These are phyloP conservation scores for Leishmania tropica DNA, from an alignment of 208 protist species.

Conservation along the genomic window DNA sequence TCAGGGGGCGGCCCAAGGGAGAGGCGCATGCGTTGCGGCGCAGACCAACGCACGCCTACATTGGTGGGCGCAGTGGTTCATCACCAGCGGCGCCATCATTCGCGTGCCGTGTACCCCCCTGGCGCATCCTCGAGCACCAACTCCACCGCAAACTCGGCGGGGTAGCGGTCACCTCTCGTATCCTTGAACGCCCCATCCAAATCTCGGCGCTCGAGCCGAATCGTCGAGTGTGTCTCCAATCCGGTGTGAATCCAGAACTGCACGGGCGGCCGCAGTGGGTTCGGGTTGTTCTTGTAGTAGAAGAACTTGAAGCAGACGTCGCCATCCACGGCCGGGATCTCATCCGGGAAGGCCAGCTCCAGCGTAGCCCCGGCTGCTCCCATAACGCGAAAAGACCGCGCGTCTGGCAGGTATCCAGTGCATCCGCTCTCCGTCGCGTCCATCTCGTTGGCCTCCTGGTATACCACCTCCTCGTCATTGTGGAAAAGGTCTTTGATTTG, in stretches of 20 bases:
- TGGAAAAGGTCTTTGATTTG: conserved; percentile 63
- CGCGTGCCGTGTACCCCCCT: conserved; percentile 10
- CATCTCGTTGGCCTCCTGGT: conserved; percentile 52
- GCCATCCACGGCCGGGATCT: conserved; percentile 55
- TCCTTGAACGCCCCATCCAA: conserved; percentile 83
- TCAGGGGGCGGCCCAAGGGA: background rate
- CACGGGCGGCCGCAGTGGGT: conserved; percentile 62
- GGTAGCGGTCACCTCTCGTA: conserved; percentile 64
- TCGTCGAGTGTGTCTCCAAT: conserved; percentile 39
- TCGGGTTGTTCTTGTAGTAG: conserved; percentile 68
- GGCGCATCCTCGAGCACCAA: conserved; percentile 38
- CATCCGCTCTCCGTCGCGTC: conserved; percentile 27
- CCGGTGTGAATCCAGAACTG: conserved; percentile 83
- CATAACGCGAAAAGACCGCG: conserved; percentile 19
- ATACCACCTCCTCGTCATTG: conserved; percentile 61
- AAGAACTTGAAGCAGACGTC: conserved; percentile 77
- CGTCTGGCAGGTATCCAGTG: conserved; percentile 32
- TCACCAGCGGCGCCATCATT: background rate
- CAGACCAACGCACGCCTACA: background rate
- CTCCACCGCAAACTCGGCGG: conserved; percentile 58
- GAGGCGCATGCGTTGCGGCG: background rate
- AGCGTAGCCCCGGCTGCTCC: conserved; percentile 30
- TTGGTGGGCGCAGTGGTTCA: background rate
- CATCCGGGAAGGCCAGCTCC: conserved; percentile 37
- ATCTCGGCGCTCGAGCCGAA: conserved; percentile 39